Evolutionary conservation across 768 basidiomycete genomes (phyloP).

Genomic region (Rhizopogon vinicolor): DNA sequence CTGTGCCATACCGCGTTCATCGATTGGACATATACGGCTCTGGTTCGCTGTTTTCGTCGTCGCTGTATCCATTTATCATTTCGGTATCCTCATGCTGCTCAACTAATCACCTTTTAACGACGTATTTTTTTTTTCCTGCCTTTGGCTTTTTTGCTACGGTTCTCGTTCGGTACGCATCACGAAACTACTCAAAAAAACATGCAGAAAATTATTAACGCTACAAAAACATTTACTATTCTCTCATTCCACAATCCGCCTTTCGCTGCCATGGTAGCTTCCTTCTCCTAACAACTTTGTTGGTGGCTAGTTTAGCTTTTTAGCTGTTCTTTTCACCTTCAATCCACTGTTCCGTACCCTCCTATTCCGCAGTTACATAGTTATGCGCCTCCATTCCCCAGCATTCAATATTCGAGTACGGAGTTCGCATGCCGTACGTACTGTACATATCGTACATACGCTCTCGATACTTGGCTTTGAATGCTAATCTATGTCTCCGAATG

Average conservation of each 20-base stretch:
- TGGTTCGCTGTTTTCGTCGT: conserved; percentile 22
- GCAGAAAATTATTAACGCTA: conserved; percentile 31
- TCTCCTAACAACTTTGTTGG: conserved; percentile 13
- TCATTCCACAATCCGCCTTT: conserved; percentile 10
- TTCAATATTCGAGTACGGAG: conserved; percentile 5
- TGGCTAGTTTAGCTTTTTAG: conserved; percentile 12
- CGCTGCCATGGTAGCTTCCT: background rate
- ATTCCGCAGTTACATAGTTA: conserved; percentile 44
- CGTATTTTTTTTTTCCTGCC: conserved; percentile 21
- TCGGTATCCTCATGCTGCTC: conserved; percentile 27
- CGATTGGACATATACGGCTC: conserved; percentile 29
- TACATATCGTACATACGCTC: background rate
- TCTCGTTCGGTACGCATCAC: conserved; percentile 22
- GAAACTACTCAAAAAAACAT: conserved; percentile 34
- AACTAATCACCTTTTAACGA: conserved; percentile 34
- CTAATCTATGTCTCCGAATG: background rate
- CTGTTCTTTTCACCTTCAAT: conserved; percentile 20
- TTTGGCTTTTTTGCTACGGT: conserved; percentile 34
- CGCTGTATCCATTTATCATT: conserved; percentile 27
- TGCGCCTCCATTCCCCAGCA: conserved; percentile 14
- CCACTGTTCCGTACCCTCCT: conserved; percentile 6
- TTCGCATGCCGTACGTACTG: background rate
- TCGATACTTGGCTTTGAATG: background rate
- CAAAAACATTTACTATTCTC: conserved; percentile 43
- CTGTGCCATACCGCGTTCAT: conserved; percentile 29